Evolutionary conservation across 345 rosid species (phyloP), one percentile per base, ranked within the genome.

Genomic region (Brassica incana): DNA sequence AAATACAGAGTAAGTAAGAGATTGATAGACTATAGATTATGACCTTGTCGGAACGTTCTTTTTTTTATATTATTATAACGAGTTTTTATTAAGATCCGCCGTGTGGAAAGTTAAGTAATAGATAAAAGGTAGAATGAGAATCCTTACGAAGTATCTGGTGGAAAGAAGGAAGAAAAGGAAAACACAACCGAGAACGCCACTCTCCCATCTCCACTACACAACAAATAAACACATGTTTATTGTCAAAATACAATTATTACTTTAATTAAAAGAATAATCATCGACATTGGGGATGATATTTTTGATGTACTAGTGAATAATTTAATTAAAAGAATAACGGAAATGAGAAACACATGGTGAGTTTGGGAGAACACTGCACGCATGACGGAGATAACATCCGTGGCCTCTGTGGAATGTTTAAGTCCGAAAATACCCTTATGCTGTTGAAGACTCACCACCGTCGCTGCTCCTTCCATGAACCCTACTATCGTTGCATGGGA

Each of bases 401-500:
- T 93, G 9, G 86, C 82, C 11, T 83, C 91, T 15, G 99, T 93
- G 85, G 93, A 93, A 77, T 79, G 97, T 54, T 78, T 86, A 20
- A 96, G 85, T 5, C 99, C 98, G 11, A 96, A 87, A 29, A 96
- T 85, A 69, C 97, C 95, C 77, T 93, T 96, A 1, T 93, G 89
- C 83, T 93, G 97, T 74, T 96, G 99, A 40, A 93, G 88, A 65
- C 92, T 89, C 35, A 96, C 98, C 18, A 96, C 95, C 4, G 97
- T 92, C 20, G 98, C 99, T 78, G 98, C 99, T 76, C 99, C 99
- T 50, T 85, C 97, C 99, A 92, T 93, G 84, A 96, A 96, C 25
- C 99, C 99, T 65, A 95, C 93, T 85, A 95, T 92, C 23, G 98
- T 89, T 81, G 98, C 97, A 83, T 96, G 98, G 71, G 99, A 96